A percentile compares a stretch with the other conserved stretches of the same genome.
phyloP scores from a whole-genome alignment of 2,329 filamentous ascomycete genomes.

The Rachicladosporium sp. region DNA sequence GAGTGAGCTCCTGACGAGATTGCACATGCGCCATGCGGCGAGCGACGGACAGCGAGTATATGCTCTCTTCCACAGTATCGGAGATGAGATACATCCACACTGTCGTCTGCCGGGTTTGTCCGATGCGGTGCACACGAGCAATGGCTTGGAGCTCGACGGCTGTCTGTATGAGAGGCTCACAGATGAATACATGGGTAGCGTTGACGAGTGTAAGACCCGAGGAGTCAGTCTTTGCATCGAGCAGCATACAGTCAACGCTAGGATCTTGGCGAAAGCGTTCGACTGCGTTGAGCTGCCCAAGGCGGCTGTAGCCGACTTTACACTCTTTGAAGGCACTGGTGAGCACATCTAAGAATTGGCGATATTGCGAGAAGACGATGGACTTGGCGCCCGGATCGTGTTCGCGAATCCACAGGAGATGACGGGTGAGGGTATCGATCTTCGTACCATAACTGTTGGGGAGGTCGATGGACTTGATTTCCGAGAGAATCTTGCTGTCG shows the following conservation, averaged over 20 bases:
- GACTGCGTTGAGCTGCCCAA: constrained; percentile 58
- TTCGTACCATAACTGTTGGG: constrained; percentile 68
- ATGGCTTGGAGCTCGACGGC: constrained; percentile 91
- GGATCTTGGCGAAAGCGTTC: constrained; percentile 66
- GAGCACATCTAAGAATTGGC: constrained; percentile 66
- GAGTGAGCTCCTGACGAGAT: constrained; percentile 18
- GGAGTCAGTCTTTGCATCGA: constrained; percentile 79
- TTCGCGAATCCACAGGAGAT: constrained; percentile 73
- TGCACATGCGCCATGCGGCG: constrained; percentile 67
- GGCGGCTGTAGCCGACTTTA: constrained; percentile 59
- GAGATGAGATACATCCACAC: constrained; percentile 93
- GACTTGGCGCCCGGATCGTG: constrained; percentile 80
- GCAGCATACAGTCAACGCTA: constrained; percentile 64
- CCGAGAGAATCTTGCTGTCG: constrained; percentile 53
- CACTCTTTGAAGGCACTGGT: constrained; percentile 56
- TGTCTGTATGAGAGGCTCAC: constrained; percentile 86
- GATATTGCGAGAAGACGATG: constrained; percentile 88
- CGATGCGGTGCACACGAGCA: constrained; percentile 87
- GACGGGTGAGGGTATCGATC: constrained; percentile 61
- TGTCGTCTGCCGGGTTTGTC: constrained; percentile 74
- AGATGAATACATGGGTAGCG: constrained; percentile 87
- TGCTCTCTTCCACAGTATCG: constrained; percentile 81
- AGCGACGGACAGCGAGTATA: constrained; percentile 74
- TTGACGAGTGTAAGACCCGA: constrained; percentile 86
- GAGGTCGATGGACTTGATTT: constrained; percentile 74